Percentiles rank a stretch among this genome's conserved stretches.
Evolutionary conservation across 441 rosid species (phyloP).

Genomic region (Cnidoscolus chayamansa): DNA sequence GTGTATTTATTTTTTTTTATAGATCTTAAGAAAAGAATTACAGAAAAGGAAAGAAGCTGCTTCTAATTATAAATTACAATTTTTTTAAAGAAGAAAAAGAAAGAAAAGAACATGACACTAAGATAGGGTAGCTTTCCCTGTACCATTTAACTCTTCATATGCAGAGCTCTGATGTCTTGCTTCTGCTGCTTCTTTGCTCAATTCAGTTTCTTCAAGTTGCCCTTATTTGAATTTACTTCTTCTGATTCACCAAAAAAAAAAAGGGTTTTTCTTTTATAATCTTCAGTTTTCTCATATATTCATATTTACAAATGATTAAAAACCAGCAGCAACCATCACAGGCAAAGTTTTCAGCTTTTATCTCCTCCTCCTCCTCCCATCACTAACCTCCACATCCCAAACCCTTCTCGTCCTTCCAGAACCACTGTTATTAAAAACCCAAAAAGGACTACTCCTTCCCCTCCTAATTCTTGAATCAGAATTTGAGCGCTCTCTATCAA

Average conservation of each 20-base stretch:
- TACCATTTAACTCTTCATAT: neutral
- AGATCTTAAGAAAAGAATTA: conserved; percentile 26
- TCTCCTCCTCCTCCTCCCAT: conserved; percentile 23
- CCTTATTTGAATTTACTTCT: neutral
- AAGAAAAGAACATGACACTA: neutral
- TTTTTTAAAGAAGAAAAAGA: neutral
- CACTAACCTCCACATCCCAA: conserved; percentile 22
- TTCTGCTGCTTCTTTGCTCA: neutral
- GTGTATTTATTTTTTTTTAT: neutral
- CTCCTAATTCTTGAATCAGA: conserved; percentile 25
- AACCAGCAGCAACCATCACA: conserved; percentile 6
- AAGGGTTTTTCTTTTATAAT: too few species aligned
- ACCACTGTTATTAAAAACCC: conserved; percentile 22
- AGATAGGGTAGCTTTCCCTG: neutral
- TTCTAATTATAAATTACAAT: neutral
- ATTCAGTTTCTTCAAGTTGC: neutral
- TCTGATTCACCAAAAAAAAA: neutral
- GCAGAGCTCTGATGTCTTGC: neutral
- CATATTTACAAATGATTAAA: conserved; percentile 14
- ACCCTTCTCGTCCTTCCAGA: conserved; percentile 24
- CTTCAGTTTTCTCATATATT: neutral
- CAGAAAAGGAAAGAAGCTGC: neutral
- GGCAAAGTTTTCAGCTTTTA: conserved; percentile 3
- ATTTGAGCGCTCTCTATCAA: conserved; percentile 33
- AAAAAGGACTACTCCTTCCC: conserved; percentile 33